Conservation (phyloP, 208 protist species). For the Trichomonas vaginalis region DNA sequence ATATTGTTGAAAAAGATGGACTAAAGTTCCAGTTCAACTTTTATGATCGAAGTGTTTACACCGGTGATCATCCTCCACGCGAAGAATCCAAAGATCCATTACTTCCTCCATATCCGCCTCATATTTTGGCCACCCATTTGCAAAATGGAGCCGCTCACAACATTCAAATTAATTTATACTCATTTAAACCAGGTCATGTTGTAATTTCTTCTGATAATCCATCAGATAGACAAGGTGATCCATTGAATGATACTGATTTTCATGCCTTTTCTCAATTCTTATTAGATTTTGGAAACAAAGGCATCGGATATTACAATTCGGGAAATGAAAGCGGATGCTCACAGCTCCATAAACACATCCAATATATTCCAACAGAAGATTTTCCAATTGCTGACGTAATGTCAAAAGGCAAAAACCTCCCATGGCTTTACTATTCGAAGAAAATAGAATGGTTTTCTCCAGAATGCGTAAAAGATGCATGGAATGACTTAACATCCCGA, state of each 20-base stretch:
- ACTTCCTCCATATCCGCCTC: not conserved
- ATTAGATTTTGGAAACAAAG: not conserved
- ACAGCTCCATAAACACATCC: not conserved
- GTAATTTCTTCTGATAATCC: slow-evolving; percentile 3
- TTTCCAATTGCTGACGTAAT: not conserved
- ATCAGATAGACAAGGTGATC: not conserved
- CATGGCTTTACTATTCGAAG: not conserved
- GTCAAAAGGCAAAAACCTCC: not conserved
- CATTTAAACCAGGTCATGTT: not conserved
- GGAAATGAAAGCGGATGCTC: not conserved
- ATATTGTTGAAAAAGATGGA: not conserved
- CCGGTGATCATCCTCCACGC: not conserved
- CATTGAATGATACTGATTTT: not conserved
- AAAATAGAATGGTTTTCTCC: not conserved
- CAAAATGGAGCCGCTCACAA: not conserved
- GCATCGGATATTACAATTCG: not conserved
- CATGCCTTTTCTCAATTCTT: not conserved
- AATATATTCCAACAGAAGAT: not conserved
- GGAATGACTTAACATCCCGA: not conserved
- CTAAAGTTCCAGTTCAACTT: not conserved
- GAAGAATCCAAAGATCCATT: not conserved
- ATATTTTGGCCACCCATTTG: not conserved
- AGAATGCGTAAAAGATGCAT: not conserved
- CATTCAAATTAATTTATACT: not conserved
- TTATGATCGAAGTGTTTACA: not conserved